Evolutionary conservation across 805 yeast genomes (phyloP), one percentile per base, ranked within the genome.

Genomic region (Kuraishia floccosa): DNA sequence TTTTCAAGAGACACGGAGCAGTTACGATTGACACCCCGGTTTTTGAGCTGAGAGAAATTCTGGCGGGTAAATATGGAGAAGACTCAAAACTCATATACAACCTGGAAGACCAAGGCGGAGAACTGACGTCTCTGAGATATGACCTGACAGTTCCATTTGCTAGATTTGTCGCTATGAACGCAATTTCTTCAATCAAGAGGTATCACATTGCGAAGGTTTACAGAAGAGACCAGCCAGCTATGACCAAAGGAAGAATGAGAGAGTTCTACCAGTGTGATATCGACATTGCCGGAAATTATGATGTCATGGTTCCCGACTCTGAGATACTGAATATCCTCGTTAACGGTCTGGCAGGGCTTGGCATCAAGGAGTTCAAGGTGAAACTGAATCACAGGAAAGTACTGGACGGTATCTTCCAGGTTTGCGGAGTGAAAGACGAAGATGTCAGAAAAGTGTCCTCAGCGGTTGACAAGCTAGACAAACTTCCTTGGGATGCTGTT

Each of bases 191-290:
- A 49, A 89, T 91, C 58, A 91, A 91, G 61, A 72, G 99, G 52
- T 91, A 76, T 54, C 99, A 91, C 60, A 84, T 91, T 41, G 98
- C 99, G 44, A 91, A 91, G 56, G 99, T 91, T 33, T 91, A 91
- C 61, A 77, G 99, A 64, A 81, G 99, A 60, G 99, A 91, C 54
- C 99, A 91, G 60, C 99, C 99, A 4, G 99, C 99, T 6, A 91
- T 91, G 98, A 89, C 97, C 31, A 91, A 91, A 60, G 99, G 99
- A 38, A 75, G 99, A 60, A 91, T 91, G 98, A 82, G 99, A 71
- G 99, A 91, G 59, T 91, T 91, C 50, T 91, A 91, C 58, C 99
- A 91, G 62, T 91, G 99, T 65, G 99, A 91, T 62, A 83, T 91
- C 47, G 99, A 91, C 56, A 66, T 91, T 49, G 99, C 99, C 15